Conservation (phyloP, 257 asterid species). For the Echites panduratus region DNA sequence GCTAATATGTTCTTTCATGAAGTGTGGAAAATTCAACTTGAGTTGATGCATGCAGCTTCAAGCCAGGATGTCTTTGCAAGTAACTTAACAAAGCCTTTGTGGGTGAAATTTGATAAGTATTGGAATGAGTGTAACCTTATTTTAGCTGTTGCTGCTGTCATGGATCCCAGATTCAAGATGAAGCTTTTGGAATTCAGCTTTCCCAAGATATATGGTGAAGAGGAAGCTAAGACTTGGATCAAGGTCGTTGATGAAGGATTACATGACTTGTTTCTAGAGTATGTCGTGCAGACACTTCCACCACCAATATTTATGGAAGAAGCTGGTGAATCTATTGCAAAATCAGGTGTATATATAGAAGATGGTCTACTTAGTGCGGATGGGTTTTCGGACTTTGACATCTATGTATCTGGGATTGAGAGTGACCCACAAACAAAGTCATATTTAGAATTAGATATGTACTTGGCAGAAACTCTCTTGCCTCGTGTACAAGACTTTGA, state of each 20-base stretch:
- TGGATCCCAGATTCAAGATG: conserved; percentile 37
- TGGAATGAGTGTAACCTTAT: conserved; percentile 22
- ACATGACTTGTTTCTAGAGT: conserved; percentile 20
- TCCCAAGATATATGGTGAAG: conserved; percentile 13
- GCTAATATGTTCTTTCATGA: conserved; percentile 53
- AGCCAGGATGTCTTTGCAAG: conserved; percentile 20
- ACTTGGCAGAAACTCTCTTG: conserved; percentile 49
- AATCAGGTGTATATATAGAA: conserved; percentile 11
- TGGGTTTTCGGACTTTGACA: conserved; percentile 15
- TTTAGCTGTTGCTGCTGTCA: conserved; percentile 30
- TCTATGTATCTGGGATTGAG: conserved; percentile 28
- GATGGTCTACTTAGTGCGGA: conserved; percentile 8
- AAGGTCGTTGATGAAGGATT: conserved; percentile 14
- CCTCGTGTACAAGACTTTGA: conserved; percentile 73
- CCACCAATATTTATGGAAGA: conserved; percentile 15
- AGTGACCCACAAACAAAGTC: conserved; percentile 38
- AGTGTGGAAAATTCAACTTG: conserved; percentile 49
- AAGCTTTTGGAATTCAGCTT: conserved; percentile 24
- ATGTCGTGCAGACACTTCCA: conserved; percentile 21
- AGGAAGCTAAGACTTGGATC: conserved; percentile 18
- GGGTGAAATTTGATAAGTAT: conserved; percentile 23
- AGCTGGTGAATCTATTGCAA: conserved; percentile 8
- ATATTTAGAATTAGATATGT: conserved; percentile 44
- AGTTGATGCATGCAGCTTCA: conserved; percentile 40
- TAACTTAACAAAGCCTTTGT: conserved; percentile 17